Conservation (phyloP, 208 protist species). For the Angomonas desouzai region DNA sequence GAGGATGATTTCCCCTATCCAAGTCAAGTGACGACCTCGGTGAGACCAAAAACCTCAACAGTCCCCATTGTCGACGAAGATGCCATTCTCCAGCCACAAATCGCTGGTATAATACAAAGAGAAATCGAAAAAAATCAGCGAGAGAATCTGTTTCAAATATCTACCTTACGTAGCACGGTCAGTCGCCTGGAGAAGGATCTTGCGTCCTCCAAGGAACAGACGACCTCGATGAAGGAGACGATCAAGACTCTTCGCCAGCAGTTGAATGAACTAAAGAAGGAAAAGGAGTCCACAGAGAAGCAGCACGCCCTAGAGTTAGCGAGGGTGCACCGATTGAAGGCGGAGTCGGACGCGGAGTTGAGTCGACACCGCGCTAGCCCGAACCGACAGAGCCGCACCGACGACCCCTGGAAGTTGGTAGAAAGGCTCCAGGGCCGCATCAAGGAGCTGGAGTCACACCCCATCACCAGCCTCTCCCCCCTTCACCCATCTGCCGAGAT, state of each 20-base stretch:
- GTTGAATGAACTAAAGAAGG: constrained; percentile 31
- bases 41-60: neutral
- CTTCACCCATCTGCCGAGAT: neutral
- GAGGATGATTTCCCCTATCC: neutral
- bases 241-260: constrained; percentile 37
- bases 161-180: constrained; percentile 38
- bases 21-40: neutral
- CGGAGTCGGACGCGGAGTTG: constrained; percentile 18
- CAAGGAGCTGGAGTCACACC: constrained; percentile 24
- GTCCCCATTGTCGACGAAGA: constrained; percentile 22
- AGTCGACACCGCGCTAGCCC: constrained; percentile 12
- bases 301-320: constrained; percentile 30
- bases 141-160: constrained; percentile 65
- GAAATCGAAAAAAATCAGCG: constrained; percentile 54
- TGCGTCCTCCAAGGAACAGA: constrained; percentile 33
- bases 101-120: constrained; percentile 42
- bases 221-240: constrained; percentile 46
- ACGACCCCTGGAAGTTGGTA: constrained; percentile 4
- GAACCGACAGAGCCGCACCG: neutral
- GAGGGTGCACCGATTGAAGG: constrained; percentile 13
- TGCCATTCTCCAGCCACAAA: constrained; percentile 41
- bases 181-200: constrained; percentile 48
- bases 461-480: neutral
- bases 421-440: constrained; percentile 29
- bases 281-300: constrained; percentile 29